Base-by-base conservation (phyloP, 352 stramenopile species). In the Thalassiosira exigua region DNA sequence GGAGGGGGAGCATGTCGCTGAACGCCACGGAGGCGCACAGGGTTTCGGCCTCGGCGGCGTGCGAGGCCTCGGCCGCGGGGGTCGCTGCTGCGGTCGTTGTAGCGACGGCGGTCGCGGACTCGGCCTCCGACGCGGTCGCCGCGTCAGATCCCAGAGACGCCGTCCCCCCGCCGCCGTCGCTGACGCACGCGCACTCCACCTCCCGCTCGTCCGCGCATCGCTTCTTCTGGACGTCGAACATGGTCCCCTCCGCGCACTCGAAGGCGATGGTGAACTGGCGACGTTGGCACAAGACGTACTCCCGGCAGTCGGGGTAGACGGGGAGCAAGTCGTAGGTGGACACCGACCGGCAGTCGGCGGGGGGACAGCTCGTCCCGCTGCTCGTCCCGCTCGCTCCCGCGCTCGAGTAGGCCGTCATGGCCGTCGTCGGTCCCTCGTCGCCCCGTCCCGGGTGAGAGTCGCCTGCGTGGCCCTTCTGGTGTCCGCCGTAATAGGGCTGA, bases 281-380 rank as follows among this genome's bases (percentile, higher is more conserved):
- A 33, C 69, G 4, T 46, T 77, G 68, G 61, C 68, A 77, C 5
- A 77, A 22, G 11, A 77, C 52, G 48, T 77, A 77, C 53, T 77
- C 21, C 1, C 44, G 2, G 26, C 68, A 77, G 24, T 69, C 46
- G 3, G 68, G 56, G 19, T 21, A 30, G 11, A 77, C 2, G 29
- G 68, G 68, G 26, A 69, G 68, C 5, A 77, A 48, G 19, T 67
- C 51, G 53, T 69, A 77, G 21, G 14, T 52, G 1, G 24, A 4
- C 3, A 46, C 60, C 33, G n/a, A 4, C 7, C 27, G 9, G 60
- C 60, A 69, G 9, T 4, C 54, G 36, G 60, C 46, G 36, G 42
- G 27, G 41, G 19, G 60, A 59, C 60, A 69, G 7, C 41, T 36
- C 4, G n/a, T n/a, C n/a, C n/a, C n/a, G n/a, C n/a, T n/a, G n/a